Evolutionary conservation across 2,329 filamentous ascomycete genomes (phyloP).

Genomic region (Apiospora marii): DNA sequence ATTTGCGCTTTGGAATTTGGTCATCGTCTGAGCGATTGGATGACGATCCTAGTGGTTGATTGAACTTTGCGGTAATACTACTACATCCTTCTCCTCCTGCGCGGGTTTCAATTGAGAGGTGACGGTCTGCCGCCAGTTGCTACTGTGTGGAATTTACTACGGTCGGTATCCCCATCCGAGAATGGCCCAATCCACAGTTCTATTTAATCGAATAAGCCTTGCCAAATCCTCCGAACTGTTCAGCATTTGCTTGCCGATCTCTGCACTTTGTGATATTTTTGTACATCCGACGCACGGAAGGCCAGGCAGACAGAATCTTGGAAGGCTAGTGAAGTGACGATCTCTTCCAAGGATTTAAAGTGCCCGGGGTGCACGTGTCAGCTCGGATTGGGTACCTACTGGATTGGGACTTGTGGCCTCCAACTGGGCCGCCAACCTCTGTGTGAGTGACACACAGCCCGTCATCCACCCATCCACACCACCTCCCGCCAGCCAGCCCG

Average conservation of each 20-base stretch:
- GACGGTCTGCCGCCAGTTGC: neutral
- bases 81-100: too few species aligned
- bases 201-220: conserved; percentile 7
- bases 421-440: conserved; percentile 1
- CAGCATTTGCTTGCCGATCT: neutral
- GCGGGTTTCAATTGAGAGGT: neutral
- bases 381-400: conserved; percentile 5
- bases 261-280: neutral
- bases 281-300: neutral
- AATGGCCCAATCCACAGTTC: neutral
- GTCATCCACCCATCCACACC: conserved; percentile 16
- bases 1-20: conserved; percentile 40
- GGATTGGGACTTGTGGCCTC: neutral
- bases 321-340: conserved; percentile 10
- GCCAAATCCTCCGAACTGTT: neutral
- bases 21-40: conserved; percentile 27
- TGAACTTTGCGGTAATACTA: neutral
- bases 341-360: conserved; percentile 13
- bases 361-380: conserved; percentile 2
- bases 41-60: neutral
- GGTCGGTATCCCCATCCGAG: neutral
- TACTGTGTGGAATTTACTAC: neutral
- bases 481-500: conserved; percentile 19
- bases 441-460: conserved; percentile 19
- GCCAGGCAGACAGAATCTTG: conserved; percentile 18